Evolutionary conservation across 768 basidiomycete genomes (phyloP).

Genomic region (Auricularia sp.): DNA sequence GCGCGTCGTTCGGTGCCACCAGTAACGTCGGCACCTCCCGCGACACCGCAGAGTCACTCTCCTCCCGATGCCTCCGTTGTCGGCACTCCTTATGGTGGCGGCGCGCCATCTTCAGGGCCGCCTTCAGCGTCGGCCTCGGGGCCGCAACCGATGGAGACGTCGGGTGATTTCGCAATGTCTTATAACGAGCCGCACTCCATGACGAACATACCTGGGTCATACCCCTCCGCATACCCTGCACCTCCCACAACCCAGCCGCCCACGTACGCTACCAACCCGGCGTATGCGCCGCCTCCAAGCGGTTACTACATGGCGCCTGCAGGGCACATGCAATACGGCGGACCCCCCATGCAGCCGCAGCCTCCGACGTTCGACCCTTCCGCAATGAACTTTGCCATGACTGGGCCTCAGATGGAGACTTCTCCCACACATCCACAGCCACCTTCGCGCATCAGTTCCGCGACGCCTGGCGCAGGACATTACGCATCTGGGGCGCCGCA

Average conservation of each 20-base stretch:
- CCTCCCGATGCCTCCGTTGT: neutral
- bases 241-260: neutral
- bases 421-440: neutral
- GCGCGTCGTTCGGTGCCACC: neutral
- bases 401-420: neutral
- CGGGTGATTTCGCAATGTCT: neutral
- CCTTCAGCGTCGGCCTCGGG: neutral
- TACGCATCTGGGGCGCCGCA: neutral
- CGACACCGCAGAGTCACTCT: neutral
- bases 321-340: neutral
- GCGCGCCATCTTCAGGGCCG: neutral
- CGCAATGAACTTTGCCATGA: neutral
- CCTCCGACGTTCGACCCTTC: neutral
- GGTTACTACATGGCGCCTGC: neutral
- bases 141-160: neutral
- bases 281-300: neutral
- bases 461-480: neutral
- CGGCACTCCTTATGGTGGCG: neutral
- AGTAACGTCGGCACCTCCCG: neutral
- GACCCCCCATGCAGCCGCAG: neutral
- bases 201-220: neutral
- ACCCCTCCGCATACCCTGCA: neutral
- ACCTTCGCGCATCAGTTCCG: neutral
- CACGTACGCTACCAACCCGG: neutral
- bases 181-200: neutral